Percentiles rank a stretch among this genome's conserved stretches.
Conservation (phyloP, 2,329 filamentous ascomycete species). For the Verticillium longisporum region DNA sequence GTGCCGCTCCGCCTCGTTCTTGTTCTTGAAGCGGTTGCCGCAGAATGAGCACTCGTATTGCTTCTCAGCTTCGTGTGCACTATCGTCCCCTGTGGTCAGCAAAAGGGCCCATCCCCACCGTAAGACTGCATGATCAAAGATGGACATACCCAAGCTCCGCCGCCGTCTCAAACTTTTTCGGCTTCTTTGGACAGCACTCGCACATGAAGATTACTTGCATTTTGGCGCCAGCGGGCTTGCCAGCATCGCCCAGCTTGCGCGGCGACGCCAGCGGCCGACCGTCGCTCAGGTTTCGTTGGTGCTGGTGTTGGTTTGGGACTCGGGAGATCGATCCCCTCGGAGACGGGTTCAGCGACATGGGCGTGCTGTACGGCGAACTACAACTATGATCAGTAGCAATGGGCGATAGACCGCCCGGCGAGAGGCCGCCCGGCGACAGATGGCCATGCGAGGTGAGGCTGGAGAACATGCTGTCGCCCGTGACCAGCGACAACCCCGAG, state of each 20-base stretch:
- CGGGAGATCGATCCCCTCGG: constrained; percentile 39
- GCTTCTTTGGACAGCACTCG: constrained; percentile 95
- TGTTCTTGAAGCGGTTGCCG: constrained; percentile 96
- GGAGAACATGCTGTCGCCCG: not conserved
- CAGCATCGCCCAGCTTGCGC: constrained; percentile 43
- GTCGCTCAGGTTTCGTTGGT: constrained; percentile 39
- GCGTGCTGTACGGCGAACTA: constrained; percentile 42
- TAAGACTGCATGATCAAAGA: not conserved
- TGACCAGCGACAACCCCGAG: not conserved
- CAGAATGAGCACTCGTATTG: constrained; percentile 93
- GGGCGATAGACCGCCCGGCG: constrained; percentile 43
- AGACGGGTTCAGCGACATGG: constrained; percentile 41
- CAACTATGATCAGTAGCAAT: constrained; percentile 31
- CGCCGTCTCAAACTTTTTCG: constrained; percentile 83
- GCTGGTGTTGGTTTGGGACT: constrained; percentile 36
- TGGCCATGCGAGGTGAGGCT: constrained; percentile 31
- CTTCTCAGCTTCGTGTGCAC: constrained; percentile 86
- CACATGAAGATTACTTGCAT: constrained; percentile 60
- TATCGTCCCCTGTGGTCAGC: constrained; percentile 30
- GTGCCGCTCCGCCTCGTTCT: constrained; percentile 94
- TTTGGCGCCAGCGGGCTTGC: constrained; percentile 39
- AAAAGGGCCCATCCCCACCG: not conserved
- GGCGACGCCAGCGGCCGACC: constrained; percentile 36
- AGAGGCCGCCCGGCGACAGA: constrained; percentile 37
- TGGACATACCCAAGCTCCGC: constrained; percentile 73